phyloP scores from a whole-genome alignment of 768 basidiomycete species.

The Suillus hirtellus region DNA sequence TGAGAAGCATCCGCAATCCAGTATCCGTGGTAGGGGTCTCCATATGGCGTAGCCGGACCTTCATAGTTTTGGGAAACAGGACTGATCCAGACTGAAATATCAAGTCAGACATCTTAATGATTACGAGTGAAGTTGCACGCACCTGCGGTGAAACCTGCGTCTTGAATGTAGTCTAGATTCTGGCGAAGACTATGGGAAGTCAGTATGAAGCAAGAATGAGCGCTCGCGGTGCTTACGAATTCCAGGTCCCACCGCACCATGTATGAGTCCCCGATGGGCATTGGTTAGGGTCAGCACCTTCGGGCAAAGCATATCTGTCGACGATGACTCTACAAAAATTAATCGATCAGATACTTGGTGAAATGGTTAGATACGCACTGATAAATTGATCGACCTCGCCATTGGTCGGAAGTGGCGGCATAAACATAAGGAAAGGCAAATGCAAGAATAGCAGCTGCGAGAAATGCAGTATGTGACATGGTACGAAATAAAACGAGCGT shows the following conservation, averaged over 20 bases:
- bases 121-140: conserved; percentile 17
- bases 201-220: conserved; percentile 2
- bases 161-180: conserved; percentile 84
- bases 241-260: conserved; percentile 91
- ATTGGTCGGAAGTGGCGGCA: conserved; percentile 70
- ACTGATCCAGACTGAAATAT: conserved; percentile 71
- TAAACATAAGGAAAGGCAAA: conserved; percentile 33
- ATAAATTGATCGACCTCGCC: conserved; percentile 79
- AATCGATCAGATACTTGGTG: conserved; percentile 1
- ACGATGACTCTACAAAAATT: conserved; percentile 53
- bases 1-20: conserved; percentile 71
- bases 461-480: conserved; percentile 10
- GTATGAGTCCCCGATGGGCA: conserved; percentile 64
- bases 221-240: conserved; percentile 39
- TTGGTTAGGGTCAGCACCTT: conserved; percentile 46
- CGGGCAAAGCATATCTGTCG: conserved; percentile 74
- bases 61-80: conserved; percentile 80
- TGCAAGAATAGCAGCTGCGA: conserved; percentile 27
- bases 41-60: conserved; percentile 69
- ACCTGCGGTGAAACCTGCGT: conserved; percentile 82
- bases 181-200: conserved; percentile 48
- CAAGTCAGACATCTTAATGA: conserved; percentile 6
- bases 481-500: conserved; percentile 16
- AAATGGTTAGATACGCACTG: conserved; percentile 45
- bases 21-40: conserved; percentile 86